Conservation (phyloP, 1,139 yeast genomes). For the Arxiozyma bovina region DNA sequence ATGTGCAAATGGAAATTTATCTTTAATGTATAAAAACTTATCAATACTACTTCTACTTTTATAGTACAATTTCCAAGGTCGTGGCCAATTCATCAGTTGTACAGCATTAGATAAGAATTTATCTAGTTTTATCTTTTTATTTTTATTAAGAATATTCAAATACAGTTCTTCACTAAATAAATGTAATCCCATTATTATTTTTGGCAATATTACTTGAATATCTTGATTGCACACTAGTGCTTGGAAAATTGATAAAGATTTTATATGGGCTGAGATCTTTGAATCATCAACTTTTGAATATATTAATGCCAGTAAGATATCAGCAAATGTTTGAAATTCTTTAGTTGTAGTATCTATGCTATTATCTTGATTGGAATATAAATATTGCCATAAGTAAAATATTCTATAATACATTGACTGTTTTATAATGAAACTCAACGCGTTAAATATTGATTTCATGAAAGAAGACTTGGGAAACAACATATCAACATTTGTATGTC, state of each 20-base stretch:
- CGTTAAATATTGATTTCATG: background rate
- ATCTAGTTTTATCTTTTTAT: conserved; percentile 39
- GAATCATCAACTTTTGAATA: background rate
- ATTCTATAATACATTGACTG: conserved; percentile 10
- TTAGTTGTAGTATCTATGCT: background rate
- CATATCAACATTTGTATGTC: too few relatives aligned
- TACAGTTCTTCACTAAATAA: conserved; percentile 65
- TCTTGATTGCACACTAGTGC: background rate
- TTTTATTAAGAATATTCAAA: conserved; percentile 43
- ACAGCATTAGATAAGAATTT: conserved; percentile 53
- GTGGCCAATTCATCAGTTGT: conserved; percentile 69
- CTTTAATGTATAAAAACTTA: background rate
- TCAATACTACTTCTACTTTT: background rate
- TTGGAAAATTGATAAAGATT: background rate
- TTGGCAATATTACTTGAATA: conserved; percentile 38
- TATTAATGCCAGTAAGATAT: conserved; percentile 17
- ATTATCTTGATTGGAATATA: background rate
- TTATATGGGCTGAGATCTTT: background rate
- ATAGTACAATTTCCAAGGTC: conserved; percentile 55
- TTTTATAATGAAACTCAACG: background rate
- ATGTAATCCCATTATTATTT: conserved; percentile 63
- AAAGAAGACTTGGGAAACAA: background rate
- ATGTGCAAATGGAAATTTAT: conserved; percentile 15
- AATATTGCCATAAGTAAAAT: conserved; percentile 18
- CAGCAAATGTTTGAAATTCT: conserved; percentile 12